phyloP scores from a whole-genome alignment of 2,329 filamentous ascomycete genomes.

The Aspergillus sp. region DNA sequence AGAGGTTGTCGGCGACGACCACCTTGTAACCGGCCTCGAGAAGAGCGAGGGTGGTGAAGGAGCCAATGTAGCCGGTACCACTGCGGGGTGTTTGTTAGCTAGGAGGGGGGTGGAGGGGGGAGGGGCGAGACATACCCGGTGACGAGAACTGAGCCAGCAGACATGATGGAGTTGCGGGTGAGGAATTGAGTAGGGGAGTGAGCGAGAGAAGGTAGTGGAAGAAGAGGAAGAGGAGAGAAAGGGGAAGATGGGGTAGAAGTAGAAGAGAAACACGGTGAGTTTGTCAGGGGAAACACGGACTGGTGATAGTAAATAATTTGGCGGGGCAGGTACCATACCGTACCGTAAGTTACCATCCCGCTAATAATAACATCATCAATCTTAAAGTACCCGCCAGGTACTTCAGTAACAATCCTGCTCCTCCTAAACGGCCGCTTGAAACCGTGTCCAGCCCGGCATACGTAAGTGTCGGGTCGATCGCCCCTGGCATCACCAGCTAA shows the following conservation, averaged over 20 bases:
- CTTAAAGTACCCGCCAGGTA: no score
- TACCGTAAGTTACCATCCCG: not conserved
- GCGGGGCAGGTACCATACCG: not conserved
- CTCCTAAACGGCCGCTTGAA: no score
- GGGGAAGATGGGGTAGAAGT: not conserved
- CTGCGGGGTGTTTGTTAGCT: conserved; percentile 49
- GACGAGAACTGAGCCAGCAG: conserved; percentile 83
- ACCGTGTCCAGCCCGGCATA: not conserved
- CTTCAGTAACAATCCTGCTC: no score
- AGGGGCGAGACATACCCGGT: conserved; percentile 66
- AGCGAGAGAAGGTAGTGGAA: conserved; percentile 3
- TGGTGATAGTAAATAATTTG: no score
- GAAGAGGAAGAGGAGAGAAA: not conserved
- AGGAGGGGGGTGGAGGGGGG: conserved; percentile 10
- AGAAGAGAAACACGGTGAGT: not conserved
- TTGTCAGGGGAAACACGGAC: not conserved
- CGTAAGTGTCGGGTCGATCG: not conserved
- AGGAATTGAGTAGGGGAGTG: not conserved
- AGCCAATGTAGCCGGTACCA: conserved; percentile 98
- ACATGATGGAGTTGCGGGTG: conserved; percentile 53
- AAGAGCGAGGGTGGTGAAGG: conserved; percentile 88
- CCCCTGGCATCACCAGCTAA: not conserved
- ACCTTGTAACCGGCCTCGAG: conserved; percentile 95
- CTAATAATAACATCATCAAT: no score
- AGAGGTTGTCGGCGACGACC: conserved; percentile 92